Evolutionary conservation across 1,284 basidiomycete species (phyloP).

Genomic region (Agaricales sp.): DNA sequence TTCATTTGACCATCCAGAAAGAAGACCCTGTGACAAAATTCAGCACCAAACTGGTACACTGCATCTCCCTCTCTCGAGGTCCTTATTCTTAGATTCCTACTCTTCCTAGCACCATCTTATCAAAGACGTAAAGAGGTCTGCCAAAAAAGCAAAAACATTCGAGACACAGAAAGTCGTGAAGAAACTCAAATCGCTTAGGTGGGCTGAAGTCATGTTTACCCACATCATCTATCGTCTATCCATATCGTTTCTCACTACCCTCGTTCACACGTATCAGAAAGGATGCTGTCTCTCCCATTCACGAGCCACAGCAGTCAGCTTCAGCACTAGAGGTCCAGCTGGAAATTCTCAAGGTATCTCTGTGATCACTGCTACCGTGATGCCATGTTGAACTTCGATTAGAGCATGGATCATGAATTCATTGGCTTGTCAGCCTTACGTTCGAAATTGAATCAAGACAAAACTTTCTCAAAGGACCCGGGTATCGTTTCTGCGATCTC

Average conservation of each 20-base stretch:
- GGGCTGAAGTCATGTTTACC: conserved; percentile 8
- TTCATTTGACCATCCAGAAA: too few species aligned
- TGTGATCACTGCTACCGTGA: conserved; percentile 10
- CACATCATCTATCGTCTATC: background rate
- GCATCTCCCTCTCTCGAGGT: too few species aligned
- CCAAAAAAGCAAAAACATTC: conserved; percentile 76
- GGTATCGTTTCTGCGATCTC: conserved; percentile 33
- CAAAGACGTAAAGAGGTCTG: conserved; percentile 56
- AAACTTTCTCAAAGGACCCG: conserved; percentile 35
- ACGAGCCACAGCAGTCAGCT: too few species aligned
- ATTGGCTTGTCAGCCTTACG: conserved; percentile 54
- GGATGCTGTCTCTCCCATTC: background rate
- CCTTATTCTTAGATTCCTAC: background rate
- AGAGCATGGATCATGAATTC: conserved; percentile 53
- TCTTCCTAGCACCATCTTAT: conserved; percentile 8
- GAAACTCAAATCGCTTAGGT: conserved; percentile 69
- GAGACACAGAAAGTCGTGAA: conserved; percentile 82
- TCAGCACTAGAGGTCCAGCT: conserved; percentile 67
- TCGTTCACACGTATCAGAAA: background rate
- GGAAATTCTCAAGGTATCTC: conserved; percentile 49
- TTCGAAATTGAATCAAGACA: conserved; percentile 71
- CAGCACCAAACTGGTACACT: too few species aligned
- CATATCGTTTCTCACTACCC: too few species aligned
- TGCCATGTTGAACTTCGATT: conserved; percentile 7
- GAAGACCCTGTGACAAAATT: too few species aligned